These are phyloP conservation scores for Pulchroboletus neoregius DNA, from an alignment of 1,284 basidiomycete genomes.

Conservation along the genomic window DNA sequence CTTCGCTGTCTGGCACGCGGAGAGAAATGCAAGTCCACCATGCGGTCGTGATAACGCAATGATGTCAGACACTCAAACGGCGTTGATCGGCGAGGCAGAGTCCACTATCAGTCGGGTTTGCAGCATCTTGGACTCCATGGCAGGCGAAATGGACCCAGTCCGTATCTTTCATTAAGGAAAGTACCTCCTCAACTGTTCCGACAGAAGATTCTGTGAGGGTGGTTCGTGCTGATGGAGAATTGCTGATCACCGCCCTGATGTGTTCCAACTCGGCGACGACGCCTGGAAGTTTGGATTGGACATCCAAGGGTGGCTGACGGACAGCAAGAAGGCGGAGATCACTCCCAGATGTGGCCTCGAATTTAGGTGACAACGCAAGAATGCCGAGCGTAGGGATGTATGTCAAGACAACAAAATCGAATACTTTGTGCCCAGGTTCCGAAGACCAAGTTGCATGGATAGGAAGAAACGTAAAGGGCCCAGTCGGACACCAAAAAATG, in stretches of 20 bases:
- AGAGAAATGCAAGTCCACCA: constrained; percentile 8
- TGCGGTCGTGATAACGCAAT: neutral
- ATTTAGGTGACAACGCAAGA: neutral
- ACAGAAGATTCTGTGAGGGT: neutral
- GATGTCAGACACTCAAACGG: constrained; percentile 1
- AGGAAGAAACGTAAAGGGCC: neutral
- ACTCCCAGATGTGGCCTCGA: neutral
- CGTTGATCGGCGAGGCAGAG: neutral
- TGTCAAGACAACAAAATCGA: neutral
- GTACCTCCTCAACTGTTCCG: constrained; percentile 1
- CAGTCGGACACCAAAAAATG: neutral
- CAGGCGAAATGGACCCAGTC: constrained; percentile 14
- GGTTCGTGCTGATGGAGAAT: neutral
- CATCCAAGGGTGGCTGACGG: constrained; percentile 1
- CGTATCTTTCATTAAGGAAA: constrained; percentile 1
- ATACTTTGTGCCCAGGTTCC: neutral
- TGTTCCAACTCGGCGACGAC: constrained; percentile 1
- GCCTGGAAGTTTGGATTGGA: constrained; percentile 1
- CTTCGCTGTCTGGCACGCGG: constrained; percentile 10
- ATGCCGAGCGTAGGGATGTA: neutral
- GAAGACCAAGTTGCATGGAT: neutral
- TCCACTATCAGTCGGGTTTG: neutral
- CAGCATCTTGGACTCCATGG: constrained; percentile 5
- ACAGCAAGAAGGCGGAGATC: neutral
- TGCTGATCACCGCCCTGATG: neutral